phyloP scores from a whole-genome alignment of 345 rosid genomes.

The Mangifera indica region DNA sequence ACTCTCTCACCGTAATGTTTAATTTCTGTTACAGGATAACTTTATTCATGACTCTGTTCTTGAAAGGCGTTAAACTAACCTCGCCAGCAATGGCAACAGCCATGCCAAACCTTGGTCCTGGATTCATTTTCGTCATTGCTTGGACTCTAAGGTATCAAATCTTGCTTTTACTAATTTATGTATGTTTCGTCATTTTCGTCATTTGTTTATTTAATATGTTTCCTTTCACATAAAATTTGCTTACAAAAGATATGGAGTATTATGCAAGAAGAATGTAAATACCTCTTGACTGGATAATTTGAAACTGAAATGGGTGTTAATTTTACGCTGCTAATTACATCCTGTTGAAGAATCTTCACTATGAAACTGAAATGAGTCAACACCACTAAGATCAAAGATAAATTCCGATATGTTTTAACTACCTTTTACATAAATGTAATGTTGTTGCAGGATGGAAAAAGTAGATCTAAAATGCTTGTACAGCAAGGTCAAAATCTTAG shows the following conservation, averaged over 20 bases:
- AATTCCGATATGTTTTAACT: background rate
- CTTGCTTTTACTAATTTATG: background rate
- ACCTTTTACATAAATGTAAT: background rate
- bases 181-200: too few relatives aligned
- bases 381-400: background rate
- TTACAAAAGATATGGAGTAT: background rate
- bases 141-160: slow-evolving; percentile 62
- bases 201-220: background rate
- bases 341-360: background rate
- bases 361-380: too few relatives aligned
- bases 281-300: background rate
- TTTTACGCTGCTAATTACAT: background rate
- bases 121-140: slow-evolving; percentile 78
- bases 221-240: background rate
- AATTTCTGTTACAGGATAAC: slow-evolving; percentile 52
- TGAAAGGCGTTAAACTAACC: slow-evolving; percentile 75
- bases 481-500: slow-evolving; percentile 76
- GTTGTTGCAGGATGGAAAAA: slow-evolving; percentile 63
- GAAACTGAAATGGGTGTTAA: background rate
- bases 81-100: slow-evolving; percentile 94
- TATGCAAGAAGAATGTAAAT: background rate
- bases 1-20: too few relatives aligned
- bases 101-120: slow-evolving; percentile 95
- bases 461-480: slow-evolving; percentile 60
- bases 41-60: slow-evolving; percentile 65